Base-by-base conservation (phyloP, 371 early-diverging fungal species). In the Mucor circinelloides region DNA sequence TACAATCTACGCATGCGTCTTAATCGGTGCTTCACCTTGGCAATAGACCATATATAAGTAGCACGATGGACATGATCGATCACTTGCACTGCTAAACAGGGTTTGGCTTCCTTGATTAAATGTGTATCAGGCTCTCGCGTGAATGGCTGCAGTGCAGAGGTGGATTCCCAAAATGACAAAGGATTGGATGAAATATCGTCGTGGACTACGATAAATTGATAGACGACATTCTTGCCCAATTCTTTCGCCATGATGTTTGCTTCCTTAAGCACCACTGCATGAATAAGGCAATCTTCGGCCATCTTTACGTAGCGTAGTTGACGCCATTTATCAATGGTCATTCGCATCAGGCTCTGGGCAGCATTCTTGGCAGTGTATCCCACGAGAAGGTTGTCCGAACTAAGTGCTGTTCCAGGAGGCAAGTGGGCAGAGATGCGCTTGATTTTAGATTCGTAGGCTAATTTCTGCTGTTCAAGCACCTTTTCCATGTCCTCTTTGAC, bases 181-280 rank as follows among this genome's bases (percentile, higher is more conserved):
- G 86, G 77, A 25, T 75, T 79, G 36, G 80, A 70, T 25, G 77
- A 76, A 1, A 79, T 69, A 48, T 80, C 77, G 13, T 87, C 78
- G 19, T 89, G 87, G 25, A 91, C 67, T 27, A 94, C 81, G 15
- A 86, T 84, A 63, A 94, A 89, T 70, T 95, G 94, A 70, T 92
- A 95, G 0, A 90, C 76, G 6, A 91, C 90, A 30, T 89, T 76
- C 52, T 92, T 92, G 2, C 83, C 84, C 5, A 94, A 77, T 66
- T 95, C 94, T 52, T 87, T 87, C 57, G 91, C 84, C 60, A 93
- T 91, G 8, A 94, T 85, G 62, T 95, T 95, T 55, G 94, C 94
- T 60, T 94, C 92, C 72, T 94, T 93, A 25, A 95, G 68, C 15
- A 90, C 60, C 0, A 87, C 84, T 0, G 90, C 90, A 59, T 87